Evolutionary conservation across 2,329 filamentous ascomycete genomes (phyloP).

Genomic region (Chaetomiaceae sp.): DNA sequence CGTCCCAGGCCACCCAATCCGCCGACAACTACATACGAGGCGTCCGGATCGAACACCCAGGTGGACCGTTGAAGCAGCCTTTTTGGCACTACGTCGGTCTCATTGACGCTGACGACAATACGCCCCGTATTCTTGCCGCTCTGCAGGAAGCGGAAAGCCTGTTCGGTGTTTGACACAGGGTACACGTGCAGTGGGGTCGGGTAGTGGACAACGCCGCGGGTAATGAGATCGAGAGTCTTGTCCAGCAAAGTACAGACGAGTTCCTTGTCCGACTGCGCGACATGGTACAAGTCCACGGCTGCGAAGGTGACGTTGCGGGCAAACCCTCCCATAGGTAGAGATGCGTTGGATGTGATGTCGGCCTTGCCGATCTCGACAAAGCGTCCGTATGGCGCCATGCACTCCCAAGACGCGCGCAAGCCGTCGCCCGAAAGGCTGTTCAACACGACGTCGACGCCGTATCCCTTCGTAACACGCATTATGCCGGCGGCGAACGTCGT

Average conservation of each 20-base stretch:
- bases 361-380: constrained; percentile 13
- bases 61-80: too few species aligned
- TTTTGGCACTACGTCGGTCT: constrained; percentile 1
- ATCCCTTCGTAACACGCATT: constrained; percentile 24
- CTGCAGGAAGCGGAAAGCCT: constrained; percentile 38
- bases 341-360: constrained; percentile 1
- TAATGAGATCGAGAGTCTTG: constrained; percentile 9
- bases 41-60: constrained; percentile 8
- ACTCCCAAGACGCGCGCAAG: constrained; percentile 38
- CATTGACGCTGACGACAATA: constrained; percentile 29
- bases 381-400: constrained; percentile 24
- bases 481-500: constrained; percentile 30
- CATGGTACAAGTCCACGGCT: constrained; percentile 5
- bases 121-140: constrained; percentile 35
- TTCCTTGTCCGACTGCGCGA: too few species aligned
- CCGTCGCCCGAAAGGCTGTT: constrained; percentile 34
- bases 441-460: constrained; percentile 34
- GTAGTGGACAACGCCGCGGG: constrained; percentile 13
- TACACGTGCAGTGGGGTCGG: constrained; percentile 26
- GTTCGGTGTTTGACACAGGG: constrained; percentile 23
- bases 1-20: constrained; percentile 35
- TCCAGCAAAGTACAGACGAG: too few species aligned
- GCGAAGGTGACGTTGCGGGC: constrained; percentile 5
- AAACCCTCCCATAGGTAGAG: constrained; percentile 12
- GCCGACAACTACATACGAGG: constrained; percentile 33